Evolutionary conservation across 768 basidiomycete genomes (phyloP).

Genomic region (Sistotremastrum suecicum): DNA sequence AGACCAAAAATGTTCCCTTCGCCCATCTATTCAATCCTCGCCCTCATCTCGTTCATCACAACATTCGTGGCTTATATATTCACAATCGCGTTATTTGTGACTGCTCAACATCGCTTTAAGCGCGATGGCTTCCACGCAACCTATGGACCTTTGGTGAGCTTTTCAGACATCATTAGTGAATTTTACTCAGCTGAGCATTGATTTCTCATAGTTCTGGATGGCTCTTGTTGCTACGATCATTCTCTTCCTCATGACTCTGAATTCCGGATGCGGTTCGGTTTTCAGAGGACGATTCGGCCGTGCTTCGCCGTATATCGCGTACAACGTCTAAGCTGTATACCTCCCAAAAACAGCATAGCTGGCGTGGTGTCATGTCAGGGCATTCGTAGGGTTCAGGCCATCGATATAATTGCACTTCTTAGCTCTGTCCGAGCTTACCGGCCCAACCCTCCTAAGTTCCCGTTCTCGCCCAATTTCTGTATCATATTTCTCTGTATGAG

Average conservation of each 20-base stretch:
- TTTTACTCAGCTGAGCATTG: not conserved
- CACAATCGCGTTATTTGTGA: conserved; percentile 9
- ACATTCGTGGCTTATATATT: conserved; percentile 9
- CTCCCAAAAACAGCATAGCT: no score
- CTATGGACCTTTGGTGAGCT: conserved; percentile 6
- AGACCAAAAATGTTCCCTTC: conserved; percentile 9
- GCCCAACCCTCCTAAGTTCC: no score
- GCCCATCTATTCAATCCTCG: conserved; percentile 9
- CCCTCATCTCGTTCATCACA: conserved; percentile 9
- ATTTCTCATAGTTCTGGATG: conserved; percentile 13
- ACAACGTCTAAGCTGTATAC: no score
- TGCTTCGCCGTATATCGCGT: no score
- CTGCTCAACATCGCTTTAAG: conserved; percentile 9
- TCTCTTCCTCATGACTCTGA: conserved; percentile 9
- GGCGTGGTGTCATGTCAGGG: no score
- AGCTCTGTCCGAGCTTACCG: no score
- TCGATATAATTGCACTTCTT: no score
- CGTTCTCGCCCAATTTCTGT: no score
- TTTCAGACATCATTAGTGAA: not conserved
- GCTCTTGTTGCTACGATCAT: conserved; percentile 10
- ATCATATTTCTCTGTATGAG: no score
- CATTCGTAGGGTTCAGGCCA: no score
- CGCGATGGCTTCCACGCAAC: conserved; percentile 6
- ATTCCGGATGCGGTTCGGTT: conserved; percentile 12
- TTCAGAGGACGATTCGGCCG: conserved; percentile 6